Base-by-base conservation (phyloP, 2,329 filamentous ascomycete genomes). In the Cladobotryum protrusum region DNA sequence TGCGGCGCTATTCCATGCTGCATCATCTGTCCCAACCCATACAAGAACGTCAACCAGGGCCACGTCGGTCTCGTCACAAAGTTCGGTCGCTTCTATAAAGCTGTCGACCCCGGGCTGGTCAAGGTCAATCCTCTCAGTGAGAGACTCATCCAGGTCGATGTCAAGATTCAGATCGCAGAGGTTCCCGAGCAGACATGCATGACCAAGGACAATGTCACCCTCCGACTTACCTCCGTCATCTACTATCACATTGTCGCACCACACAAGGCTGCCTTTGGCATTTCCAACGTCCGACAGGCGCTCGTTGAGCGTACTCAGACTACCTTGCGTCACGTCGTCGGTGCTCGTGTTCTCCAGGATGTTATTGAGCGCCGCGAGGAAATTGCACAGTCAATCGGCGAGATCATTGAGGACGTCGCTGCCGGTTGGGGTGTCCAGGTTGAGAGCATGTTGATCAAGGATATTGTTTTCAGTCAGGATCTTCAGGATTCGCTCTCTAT, bases 111-210 rank as follows among this genome's bases (percentile, higher is more conserved):
- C 2, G 93, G 93, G 67, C 84, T 99, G 32, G 89, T 97, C 70
- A 95, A 95, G 76, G 85, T 99, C 77, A 99, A 99, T 74, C 92
- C 92, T 3, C 82, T 97, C 48, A 92, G 87, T 62, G 93, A 99
- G 76, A 82, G 78, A 52, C 79, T 99, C 39, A 85, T 89, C 59
- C 89, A 95, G 62, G 86, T 99, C 65, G 93, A 99, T 68, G 93
- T 99, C 73, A 99, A 97, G 83, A 96, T 97, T 61, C 93, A 99
- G 74, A 96, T 96, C 57, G 89, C 95, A 67, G 86, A 99, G 76
- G 93, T 99, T 19, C 92, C 92, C 15, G 84, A 91, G 72, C 93
- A 99, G 72, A 83, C 92, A 55, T 97, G 93, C 78, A 99, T 99
- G 91, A 99, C 93, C 68, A 97, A 97, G 75, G 93, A 99, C 77